Evolutionary conservation across 2,329 filamentous ascomycete species (phyloP), one percentile per base, ranked within the genome.

Genomic region (Lasiodiplodia sp.): DNA sequence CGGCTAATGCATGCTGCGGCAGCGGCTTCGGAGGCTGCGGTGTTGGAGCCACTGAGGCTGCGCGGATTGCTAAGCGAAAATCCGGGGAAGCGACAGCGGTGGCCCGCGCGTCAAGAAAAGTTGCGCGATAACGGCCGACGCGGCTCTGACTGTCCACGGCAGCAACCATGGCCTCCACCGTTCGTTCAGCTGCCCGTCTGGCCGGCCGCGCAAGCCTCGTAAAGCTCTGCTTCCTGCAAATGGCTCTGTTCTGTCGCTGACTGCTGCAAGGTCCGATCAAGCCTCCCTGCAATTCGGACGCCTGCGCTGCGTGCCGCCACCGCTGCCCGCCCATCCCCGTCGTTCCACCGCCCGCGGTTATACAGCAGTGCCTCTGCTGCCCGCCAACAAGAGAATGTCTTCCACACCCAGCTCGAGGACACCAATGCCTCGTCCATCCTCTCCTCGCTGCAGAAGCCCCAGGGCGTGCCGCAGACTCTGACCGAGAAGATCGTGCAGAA

Each of bases 401-500:
- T 92, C 75, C 88, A 88, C 69, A 86, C 89, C 2, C 87, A 91
- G 76, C 83, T 88, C 68, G 86, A 91, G 69, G 86, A 86, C 71
- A 79, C 86, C 2, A 75, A 81, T 4, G 82, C 93, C 18, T 88
- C 92, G 73, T 89, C 93, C 69, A 87, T 97, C 71, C 88, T 96
- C 71, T 89, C 91, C 51, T 90, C 92, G 40, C 87, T 78, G 57
- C 75, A 79, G 21, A 77, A 75, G 47, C 73, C 82, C 34, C 77
- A 79, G 28, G 73, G 75, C 21, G 79, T 81, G 2, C 87, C 92
- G 0, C 94, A 97, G 80, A 97, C 92, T 2, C 81, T 97, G 64
- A 96, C 92, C 2, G 94, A 97, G 79, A 97, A 97, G 84, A 97
- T 97, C 69, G 90, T 97, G 0, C 94, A 97, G 78, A 82, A 86